Evolutionary conservation across 345 rosid species (phyloP).

Genomic region (Hirschfeldia incana): DNA sequence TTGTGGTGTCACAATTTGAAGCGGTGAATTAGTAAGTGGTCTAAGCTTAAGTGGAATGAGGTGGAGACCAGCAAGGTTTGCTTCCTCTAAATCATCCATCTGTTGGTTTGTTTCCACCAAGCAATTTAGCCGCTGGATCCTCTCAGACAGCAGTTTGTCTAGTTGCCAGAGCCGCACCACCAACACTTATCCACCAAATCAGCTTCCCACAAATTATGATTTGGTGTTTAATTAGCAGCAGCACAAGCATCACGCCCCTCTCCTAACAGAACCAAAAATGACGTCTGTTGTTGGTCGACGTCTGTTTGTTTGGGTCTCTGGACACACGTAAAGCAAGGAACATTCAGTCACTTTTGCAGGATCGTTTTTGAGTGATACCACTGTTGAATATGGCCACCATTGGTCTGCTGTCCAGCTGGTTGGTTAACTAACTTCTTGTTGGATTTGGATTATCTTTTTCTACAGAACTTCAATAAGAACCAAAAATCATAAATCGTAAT

Average conservation of each 20-base stretch:
- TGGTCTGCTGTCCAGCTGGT: slow-evolving; percentile 44
- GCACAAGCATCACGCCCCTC: slow-evolving; percentile 50
- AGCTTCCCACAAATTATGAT: slow-evolving; percentile 44
- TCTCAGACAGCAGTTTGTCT: slow-evolving; percentile 54
- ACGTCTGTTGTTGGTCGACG: background rate
- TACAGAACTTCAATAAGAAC: background rate
- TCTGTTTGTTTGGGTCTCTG: background rate
- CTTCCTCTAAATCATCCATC: slow-evolving; percentile 58
- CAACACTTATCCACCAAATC: slow-evolving; percentile 59
- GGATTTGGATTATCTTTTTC: slow-evolving; percentile 23
- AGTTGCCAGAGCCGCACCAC: slow-evolving; percentile 57
- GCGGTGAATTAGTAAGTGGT: slow-evolving; percentile 54
- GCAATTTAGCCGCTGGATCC: slow-evolving; percentile 61
- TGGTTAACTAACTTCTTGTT: slow-evolving; percentile 55
- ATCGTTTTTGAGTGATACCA: slow-evolving; percentile 47
- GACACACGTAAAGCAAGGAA: background rate
- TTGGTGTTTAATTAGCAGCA: slow-evolving; percentile 48
- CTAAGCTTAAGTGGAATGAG: slow-evolving; percentile 58
- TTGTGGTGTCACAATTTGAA: slow-evolving; percentile 47
- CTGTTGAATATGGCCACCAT: slow-evolving; percentile 49
- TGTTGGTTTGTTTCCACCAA: slow-evolving; percentile 59
- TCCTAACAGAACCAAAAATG: no score
- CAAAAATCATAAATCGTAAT: background rate
- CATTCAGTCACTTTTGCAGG: background rate
- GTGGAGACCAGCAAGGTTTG: slow-evolving; percentile 60